A percentile compares a stretch with the other conserved stretches of the same genome.
Conservation (phyloP, 768 basidiomycete species). For the Cantharellus anzutake region DNA sequence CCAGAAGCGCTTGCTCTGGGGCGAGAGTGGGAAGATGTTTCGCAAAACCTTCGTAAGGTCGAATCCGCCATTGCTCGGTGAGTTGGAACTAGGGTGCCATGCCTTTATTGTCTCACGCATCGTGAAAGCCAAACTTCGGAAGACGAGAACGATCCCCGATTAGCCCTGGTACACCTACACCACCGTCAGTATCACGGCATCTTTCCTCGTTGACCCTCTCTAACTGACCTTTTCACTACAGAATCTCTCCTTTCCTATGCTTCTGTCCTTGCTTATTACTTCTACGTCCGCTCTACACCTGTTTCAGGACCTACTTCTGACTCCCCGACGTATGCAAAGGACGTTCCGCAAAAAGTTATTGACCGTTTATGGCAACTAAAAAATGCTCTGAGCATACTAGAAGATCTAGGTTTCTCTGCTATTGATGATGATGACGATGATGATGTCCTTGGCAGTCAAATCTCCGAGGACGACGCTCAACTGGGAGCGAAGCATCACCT, state of each 20-base stretch:
- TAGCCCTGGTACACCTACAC: slow-evolving; percentile 66
- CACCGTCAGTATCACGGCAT: slow-evolving; percentile 47
- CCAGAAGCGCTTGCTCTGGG: slow-evolving; percentile 68
- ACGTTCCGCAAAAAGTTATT: neutral
- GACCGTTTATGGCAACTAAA: slow-evolving; percentile 62
- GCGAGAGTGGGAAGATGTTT: slow-evolving; percentile 67
- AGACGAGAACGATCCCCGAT: slow-evolving; percentile 31
- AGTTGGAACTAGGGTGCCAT: slow-evolving; percentile 10
- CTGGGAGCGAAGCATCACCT: slow-evolving; percentile 16
- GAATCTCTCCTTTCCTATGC: slow-evolving; percentile 83
- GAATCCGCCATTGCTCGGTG: slow-evolving; percentile 38
- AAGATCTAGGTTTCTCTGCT: slow-evolving; percentile 56
- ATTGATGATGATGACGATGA: slow-evolving; percentile 5
- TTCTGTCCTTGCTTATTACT: slow-evolving; percentile 79
- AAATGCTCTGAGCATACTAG: slow-evolving; percentile 59
- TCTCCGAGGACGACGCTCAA: slow-evolving; percentile 19
- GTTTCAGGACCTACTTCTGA: slow-evolving; percentile 10
- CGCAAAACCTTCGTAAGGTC: slow-evolving; percentile 30
- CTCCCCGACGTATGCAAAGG: neutral
- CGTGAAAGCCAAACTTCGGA: slow-evolving; percentile 28
- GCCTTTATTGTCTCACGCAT: neutral
- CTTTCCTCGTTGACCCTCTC: neutral
- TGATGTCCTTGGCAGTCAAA: slow-evolving; percentile 5
- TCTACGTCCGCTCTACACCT: slow-evolving; percentile 59
- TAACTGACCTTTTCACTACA: slow-evolving; percentile 53